Evolutionary conservation across 108 stramenopile genomes (phyloP).

Genomic region (Nannochloropsis oceanica): DNA sequence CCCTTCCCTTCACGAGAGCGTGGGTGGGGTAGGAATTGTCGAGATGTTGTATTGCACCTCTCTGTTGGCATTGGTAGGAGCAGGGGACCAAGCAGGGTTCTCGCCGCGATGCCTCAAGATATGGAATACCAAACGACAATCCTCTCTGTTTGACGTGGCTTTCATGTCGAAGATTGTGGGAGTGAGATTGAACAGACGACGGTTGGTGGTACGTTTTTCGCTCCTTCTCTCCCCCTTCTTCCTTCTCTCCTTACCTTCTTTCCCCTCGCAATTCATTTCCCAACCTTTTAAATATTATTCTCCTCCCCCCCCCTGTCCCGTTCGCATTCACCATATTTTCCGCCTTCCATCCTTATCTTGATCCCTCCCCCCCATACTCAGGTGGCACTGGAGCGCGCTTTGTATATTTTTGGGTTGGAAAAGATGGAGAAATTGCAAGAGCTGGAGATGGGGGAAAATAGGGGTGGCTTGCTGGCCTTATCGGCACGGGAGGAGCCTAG

Average conservation of each 20-base stretch:
- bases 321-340: too few species aligned
- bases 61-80: constrained; percentile 40
- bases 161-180: constrained; percentile 30
- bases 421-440: constrained; percentile 42
- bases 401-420: constrained; percentile 40
- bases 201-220: constrained; percentile 25
- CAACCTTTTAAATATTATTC: too few species aligned
- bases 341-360: too few species aligned
- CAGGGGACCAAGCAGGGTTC: constrained; percentile 33
- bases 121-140: constrained; percentile 40
- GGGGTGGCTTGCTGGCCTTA: constrained; percentile 26
- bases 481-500: constrained; percentile 12
- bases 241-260: too few species aligned
- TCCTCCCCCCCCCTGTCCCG: too few species aligned
- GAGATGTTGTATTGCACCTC: constrained; percentile 46
- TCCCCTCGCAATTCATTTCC: too few species aligned
- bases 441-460: constrained; percentile 27
- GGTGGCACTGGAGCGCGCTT: constrained; percentile 11
- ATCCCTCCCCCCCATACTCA: too few species aligned
- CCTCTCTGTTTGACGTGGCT: constrained; percentile 38
- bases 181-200: constrained; percentile 38
- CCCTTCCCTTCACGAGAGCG: neutral
- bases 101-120: constrained; percentile 36
- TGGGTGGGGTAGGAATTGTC: constrained; percentile 37
- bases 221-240: too few species aligned